A percentile compares a stretch with the other conserved stretches of the same genome.
phyloP scores from a whole-genome alignment of 345 rosid genomes.

The Linum trigynum region DNA sequence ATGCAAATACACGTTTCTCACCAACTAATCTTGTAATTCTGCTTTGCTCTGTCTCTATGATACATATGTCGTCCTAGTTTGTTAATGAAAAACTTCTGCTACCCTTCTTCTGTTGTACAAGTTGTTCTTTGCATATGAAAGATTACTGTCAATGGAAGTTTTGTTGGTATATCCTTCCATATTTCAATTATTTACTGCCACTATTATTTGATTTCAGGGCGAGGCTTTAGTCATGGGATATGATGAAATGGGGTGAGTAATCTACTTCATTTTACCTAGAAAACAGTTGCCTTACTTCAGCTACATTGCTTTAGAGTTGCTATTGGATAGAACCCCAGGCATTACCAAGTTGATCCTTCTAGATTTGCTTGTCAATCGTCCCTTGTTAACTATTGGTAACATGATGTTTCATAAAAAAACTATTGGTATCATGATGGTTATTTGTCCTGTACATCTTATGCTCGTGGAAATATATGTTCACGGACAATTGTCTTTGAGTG shows the following conservation, averaged over 20 bases:
- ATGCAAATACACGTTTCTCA: conserved; percentile 69
- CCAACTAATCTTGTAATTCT: conserved; percentile 77
- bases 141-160: background rate
- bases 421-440: no score
- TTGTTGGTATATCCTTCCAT: background rate
- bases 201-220: conserved; percentile 51
- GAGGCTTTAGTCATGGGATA: conserved; percentile 99
- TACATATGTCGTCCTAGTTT: background rate
- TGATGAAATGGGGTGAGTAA: conserved; percentile 91
- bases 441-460: no score
- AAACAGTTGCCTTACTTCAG: background rate
- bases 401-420: no score
- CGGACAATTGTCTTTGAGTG: background rate
- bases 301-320: no score
- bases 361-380: no score
- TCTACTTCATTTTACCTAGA: conserved; percentile 8
- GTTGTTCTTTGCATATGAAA: background rate
- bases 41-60: conserved; percentile 4
- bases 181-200: conserved; percentile 13
- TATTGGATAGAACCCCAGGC: no score
- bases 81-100: background rate
- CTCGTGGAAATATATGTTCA: no score
- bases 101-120: background rate
- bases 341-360: no score
- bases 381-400: no score